Evolutionary conservation across 2,329 filamentous ascomycete species (phyloP).

Genomic region (Colletotrichum lindemuthianum): DNA sequence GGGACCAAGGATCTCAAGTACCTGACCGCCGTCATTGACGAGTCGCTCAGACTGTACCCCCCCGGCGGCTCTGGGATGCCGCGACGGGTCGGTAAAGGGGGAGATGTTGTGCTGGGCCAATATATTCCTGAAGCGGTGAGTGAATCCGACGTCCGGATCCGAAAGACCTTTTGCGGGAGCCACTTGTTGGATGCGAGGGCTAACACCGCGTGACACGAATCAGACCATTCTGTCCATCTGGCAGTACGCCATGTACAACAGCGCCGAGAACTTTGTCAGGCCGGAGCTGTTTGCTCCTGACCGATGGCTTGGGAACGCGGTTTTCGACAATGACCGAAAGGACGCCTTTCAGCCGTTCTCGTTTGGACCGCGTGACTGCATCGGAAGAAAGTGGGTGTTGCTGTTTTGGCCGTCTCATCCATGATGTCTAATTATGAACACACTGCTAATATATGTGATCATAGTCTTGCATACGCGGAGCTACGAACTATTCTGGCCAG

Average conservation of each 20-base stretch:
- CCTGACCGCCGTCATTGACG: slow-evolving; percentile 52
- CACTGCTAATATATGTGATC: background rate
- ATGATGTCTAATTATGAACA: background rate
- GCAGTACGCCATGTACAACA: slow-evolving; percentile 39
- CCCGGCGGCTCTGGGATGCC: slow-evolving; percentile 37
- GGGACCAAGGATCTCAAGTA: slow-evolving; percentile 46
- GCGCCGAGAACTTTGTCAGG: slow-evolving; percentile 50
- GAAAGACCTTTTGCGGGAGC: fast-evolving
- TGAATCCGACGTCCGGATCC: background rate
- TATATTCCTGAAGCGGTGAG: slow-evolving; percentile 45
- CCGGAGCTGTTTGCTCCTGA: slow-evolving; percentile 56
- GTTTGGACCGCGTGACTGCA: slow-evolving; percentile 42
- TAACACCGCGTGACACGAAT: too few species aligned
- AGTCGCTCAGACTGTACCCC: slow-evolving; percentile 53
- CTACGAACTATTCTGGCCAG: slow-evolving; percentile 58
- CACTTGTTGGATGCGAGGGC: fast-evolving
- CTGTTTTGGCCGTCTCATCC: too few species aligned
- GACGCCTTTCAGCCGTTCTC: slow-evolving; percentile 42
- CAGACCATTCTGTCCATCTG: slow-evolving; percentile 49
- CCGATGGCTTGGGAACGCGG: slow-evolving; percentile 44
- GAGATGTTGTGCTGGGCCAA: slow-evolving; percentile 43
- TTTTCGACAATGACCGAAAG: slow-evolving; percentile 38
- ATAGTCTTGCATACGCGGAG: slow-evolving; percentile 55
- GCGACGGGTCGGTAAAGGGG: slow-evolving; percentile 43
- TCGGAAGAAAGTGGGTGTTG: slow-evolving; percentile 44